Evolutionary conservation across 2,329 filamentous ascomycete species (phyloP).

Genomic region (Paracoccidioides brasiliensis): DNA sequence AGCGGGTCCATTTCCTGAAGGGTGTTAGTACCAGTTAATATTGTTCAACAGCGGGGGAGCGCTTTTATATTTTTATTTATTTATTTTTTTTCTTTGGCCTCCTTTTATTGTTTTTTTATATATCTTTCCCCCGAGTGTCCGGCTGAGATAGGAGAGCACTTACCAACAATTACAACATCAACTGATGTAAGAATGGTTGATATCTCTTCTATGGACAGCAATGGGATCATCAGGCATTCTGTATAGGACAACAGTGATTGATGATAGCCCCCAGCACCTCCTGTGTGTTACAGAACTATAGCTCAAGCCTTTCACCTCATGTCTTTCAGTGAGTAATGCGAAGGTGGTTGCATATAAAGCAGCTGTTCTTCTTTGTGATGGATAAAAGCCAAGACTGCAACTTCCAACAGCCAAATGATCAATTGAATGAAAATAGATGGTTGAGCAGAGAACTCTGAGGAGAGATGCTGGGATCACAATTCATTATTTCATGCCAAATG

Average conservation of each 20-base stretch:
- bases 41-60: neutral
- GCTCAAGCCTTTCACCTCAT: neutral
- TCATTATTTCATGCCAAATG: no score
- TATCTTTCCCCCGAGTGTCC: neutral
- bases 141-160: conserved; percentile 3
- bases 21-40: neutral
- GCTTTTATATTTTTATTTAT: no score
- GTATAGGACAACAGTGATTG: neutral
- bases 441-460: no score
- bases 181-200: conserved; percentile 8
- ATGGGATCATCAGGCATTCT: conserved; percentile 3
- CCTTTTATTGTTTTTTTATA: neutral
- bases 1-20: conserved; percentile 46
- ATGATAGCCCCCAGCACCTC: neutral
- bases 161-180: conserved; percentile 22
- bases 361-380: neutral
- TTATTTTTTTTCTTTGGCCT: no score
- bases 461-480: no score
- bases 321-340: neutral
- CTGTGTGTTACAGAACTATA: neutral
- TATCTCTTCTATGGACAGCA: conserved; percentile 6
- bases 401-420: neutral
- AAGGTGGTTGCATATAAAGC: neutral
- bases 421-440: neutral
- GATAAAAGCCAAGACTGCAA: neutral